Conservation (phyloP, 2,329 filamentous ascomycete species). For the Teratosphaeria pseudoeucalypti region DNA sequence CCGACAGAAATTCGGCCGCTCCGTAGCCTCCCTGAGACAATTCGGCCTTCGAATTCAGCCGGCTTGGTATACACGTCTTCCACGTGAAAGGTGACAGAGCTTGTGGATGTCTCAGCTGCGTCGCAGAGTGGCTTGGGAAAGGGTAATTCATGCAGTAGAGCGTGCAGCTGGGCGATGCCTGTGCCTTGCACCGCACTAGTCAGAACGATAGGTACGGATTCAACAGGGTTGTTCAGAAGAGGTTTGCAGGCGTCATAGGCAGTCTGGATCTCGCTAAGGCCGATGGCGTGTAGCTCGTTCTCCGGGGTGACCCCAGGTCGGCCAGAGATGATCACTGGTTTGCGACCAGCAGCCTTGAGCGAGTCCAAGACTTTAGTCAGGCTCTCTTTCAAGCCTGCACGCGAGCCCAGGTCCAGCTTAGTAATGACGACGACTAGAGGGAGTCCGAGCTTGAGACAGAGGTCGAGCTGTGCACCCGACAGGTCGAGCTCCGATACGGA, state of each 20-base stretch:
- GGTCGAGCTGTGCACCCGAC: conserved; percentile 67
- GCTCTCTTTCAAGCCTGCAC: conserved; percentile 56
- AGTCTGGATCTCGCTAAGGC: conserved; percentile 48
- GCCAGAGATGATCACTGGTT: conserved; percentile 56
- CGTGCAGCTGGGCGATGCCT: conserved; percentile 73
- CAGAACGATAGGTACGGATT: conserved; percentile 69
- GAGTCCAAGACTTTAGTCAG: conserved; percentile 64
- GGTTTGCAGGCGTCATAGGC: conserved; percentile 42
- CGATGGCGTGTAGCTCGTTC: conserved; percentile 48
- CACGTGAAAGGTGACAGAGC: conserved; percentile 60
- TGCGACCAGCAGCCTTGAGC: conserved; percentile 64
- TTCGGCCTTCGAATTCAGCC: conserved; percentile 29
- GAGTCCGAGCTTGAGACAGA: conserved; percentile 71
- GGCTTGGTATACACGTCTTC: conserved; percentile 75
- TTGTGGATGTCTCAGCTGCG: conserved; percentile 31
- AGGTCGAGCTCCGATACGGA: conserved; percentile 55
- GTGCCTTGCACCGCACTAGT: conserved; percentile 78
- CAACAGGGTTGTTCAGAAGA: conserved; percentile 35
- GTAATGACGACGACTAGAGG: conserved; percentile 78
- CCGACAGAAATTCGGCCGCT: conserved; percentile 69
- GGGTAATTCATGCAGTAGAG: conserved; percentile 66
- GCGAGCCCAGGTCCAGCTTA: conserved; percentile 79
- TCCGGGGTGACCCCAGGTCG: conserved; percentile 20
- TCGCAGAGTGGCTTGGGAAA: conserved; percentile 33
- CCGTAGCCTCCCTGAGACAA: conserved; percentile 77